Evolutionary conservation across 1,139 yeast species (phyloP).

Genomic region (Lodderomyces margitis): DNA sequence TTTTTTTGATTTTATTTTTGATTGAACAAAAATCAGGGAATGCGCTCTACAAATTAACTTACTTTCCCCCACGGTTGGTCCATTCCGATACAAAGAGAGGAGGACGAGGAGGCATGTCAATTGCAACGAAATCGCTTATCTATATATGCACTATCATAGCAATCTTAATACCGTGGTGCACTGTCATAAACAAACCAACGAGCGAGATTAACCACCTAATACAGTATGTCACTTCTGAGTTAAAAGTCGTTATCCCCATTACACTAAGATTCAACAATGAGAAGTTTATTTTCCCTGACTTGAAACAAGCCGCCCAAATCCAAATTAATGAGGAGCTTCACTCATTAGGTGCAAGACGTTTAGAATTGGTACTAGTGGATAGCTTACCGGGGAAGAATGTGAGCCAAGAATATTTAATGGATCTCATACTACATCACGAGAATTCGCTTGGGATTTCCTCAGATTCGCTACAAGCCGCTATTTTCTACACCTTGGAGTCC

Average conservation of each 20-base stretch:
- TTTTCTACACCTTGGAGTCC: slow-evolving; percentile 27
- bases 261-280: slow-evolving; percentile 33
- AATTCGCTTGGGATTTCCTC: slow-evolving; percentile 39
- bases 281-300: slow-evolving; percentile 48
- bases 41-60: too few species aligned
- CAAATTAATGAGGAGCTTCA: slow-evolving; percentile 33
- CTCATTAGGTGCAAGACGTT: slow-evolving; percentile 12
- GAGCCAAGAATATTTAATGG: slow-evolving; percentile 21
- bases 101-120: not conserved
- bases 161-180: not conserved
- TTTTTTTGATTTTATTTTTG: slow-evolving; percentile 1
- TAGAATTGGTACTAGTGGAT: slow-evolving; percentile 21
- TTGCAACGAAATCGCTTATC: not conserved
- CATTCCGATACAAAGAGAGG: not conserved
- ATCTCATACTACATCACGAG: slow-evolving; percentile 27
- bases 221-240: not conserved
- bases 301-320: slow-evolving; percentile 39
- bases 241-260: slow-evolving; percentile 21
- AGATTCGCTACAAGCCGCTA: slow-evolving; percentile 39
- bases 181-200: not conserved
- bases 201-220: not conserved
- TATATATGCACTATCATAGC: not conserved
- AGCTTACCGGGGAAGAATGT: slow-evolving; percentile 10
- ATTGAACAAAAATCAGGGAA: too few species aligned
- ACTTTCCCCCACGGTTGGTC: too few species aligned